Base-by-base conservation (phyloP, 2,329 filamentous ascomycete genomes). In the Fusarium floridanum region DNA sequence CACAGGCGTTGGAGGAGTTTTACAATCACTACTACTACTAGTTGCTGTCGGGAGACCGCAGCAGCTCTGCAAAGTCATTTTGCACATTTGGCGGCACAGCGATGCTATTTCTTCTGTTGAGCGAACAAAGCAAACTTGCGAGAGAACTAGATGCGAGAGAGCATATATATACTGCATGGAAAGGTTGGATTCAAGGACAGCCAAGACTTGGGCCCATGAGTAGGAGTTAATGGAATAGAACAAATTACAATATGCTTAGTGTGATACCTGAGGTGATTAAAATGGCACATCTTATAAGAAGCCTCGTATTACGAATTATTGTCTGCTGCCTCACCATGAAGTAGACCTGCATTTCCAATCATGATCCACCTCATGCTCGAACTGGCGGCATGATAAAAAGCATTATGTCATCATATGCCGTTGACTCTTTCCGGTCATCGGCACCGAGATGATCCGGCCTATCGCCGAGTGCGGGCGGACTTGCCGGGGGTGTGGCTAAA, bases 391-490 rank as follows among this genome's bases (percentile, higher is more conserved):
- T 64, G 32, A 59, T 59, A 29, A 27, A 39, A 63, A 20, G 32
- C 64, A 70, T 78, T 78, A 78, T 77, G 76, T 78, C 76, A 75
- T 72, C 73, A 72, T 37, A 24, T 11, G 6, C 27, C 29, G 36
- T 24, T 61, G 12, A 10, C 48, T n/a, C 4, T 32, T 32, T 7
- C 48, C 48, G 48, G 48, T 8, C 48, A 53, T 66, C 77, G 77
- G 76, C 75, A 68, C 76, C 67, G 74, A 78, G 72, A 77, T 79
- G 77, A 79, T 79, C 77, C 77, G 77, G 73, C 64, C 64, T 79
- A 79, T 78, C 77, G 68, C 77, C 77, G 77, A 78, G 65, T 75
- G 72, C 65, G 69, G 71, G 70, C 72, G 76, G 75, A 66, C 71
- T 68, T 36, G 66, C 75, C 71, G 27, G 71, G 72, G 59, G 64